Evolutionary conservation across 768 basidiomycete species (phyloP), one percentile per base, ranked within the genome.

Genomic region (Auriscalpium microsporum): DNA sequence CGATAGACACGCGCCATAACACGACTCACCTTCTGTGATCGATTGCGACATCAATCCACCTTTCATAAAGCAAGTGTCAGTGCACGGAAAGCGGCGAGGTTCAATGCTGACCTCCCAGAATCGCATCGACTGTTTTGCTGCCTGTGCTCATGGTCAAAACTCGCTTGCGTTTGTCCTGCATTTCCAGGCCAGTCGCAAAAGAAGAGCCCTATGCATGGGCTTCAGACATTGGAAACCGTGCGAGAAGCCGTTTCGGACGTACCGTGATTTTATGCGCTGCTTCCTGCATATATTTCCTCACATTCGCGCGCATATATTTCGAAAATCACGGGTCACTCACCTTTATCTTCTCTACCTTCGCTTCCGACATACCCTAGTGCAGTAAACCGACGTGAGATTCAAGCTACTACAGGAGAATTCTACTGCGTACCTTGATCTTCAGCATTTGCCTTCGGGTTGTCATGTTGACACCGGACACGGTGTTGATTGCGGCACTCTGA

Each of bases 301-400:
- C 37, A 23, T 21, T 13, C 33, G n/a, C 7, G 34, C n/a, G 42
- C 46, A 57, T 46, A 55, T 50, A 47, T 34, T 46, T 44, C 8
- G 17, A 3, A 2, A 7, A 4, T 10, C 19, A 56, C 65, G 57
- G 8, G 13, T 3, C 42, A 54, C 66, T 44, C 55, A 81, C 92
- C 75, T 95, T 95, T 64, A 97, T 90, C 69, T 98, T 98, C 65
- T 98, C 94, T 2, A 98, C 93, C 68, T 98, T 98, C 0, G 94
- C 89, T 63, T 96, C 94, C 3, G 94, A 94, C 79, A 95, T 86
- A 45, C 94, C 94, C 91, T 94, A 55, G n/a, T n/a, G n/a, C 10
- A 57, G 17, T 56, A 42, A 52, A 2, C 14, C 48, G 48, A 50
- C 17, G 46, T 56, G 21, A 53, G 52, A 40, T 53, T 33, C 48